Evolutionary conservation across 805 yeast species (phyloP).

Genomic region (Teunomyces lycoperdinae): DNA sequence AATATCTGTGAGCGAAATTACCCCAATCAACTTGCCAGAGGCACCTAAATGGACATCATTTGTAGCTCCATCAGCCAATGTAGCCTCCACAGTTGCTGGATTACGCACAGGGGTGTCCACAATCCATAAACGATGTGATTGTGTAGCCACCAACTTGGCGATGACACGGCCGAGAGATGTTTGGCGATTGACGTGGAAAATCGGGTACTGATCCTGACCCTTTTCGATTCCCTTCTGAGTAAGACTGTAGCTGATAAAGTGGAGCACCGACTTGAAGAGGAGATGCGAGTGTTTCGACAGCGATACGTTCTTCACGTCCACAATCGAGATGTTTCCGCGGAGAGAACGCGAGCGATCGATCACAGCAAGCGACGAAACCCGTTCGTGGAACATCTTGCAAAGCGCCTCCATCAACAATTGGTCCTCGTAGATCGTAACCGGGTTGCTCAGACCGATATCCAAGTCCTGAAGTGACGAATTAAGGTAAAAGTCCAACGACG

Average conservation of each 20-base stretch:
- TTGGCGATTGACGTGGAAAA: conserved; percentile 82
- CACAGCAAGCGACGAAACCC: conserved; percentile 89
- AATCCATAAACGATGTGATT: conserved; percentile 86
- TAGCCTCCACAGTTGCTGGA: conserved; percentile 13
- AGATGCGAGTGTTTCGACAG: conserved; percentile 83
- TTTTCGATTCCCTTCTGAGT: conserved; percentile 87
- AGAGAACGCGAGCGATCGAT: conserved; percentile 74
- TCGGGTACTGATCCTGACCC: conserved; percentile 95
- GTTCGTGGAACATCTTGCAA: conserved; percentile 75
- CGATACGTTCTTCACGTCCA: conserved; percentile 87
- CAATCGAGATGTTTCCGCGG: conserved; percentile 90
- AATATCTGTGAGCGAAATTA: conserved; percentile 87
- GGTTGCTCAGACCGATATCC: conserved; percentile 67
- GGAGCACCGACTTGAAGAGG: conserved; percentile 78
- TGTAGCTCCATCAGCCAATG: conserved; percentile 9
- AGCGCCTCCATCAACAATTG: conserved; percentile 85
- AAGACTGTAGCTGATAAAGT: conserved; percentile 81
- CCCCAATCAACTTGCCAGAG: conserved; percentile 85
- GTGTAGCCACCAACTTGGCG: conserved; percentile 94
- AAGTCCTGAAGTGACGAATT: conserved; percentile 67
- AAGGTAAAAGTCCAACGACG: conserved; percentile 72
- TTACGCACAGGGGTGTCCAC: conserved; percentile 41
- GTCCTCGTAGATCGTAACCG: conserved; percentile 83
- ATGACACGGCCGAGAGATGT: conserved; percentile 84
- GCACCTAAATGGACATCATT: conserved; percentile 44